Evolutionary conservation across 805 yeast species (phyloP), one percentile per base, ranked within the genome.

Genomic region (Torulaspora indica): DNA sequence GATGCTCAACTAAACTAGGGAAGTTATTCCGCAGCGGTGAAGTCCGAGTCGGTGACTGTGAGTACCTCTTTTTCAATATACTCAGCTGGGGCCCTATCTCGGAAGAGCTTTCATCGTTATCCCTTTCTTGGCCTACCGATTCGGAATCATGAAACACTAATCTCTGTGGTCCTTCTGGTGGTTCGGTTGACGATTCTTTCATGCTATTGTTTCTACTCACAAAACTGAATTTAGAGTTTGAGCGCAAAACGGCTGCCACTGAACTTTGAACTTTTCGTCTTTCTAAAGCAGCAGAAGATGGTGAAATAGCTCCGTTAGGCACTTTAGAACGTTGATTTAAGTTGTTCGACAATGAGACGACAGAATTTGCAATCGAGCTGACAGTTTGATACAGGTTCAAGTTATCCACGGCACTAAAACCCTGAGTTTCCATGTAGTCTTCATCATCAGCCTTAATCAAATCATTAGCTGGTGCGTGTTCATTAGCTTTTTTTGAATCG

Each of bases 311-410:
- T n/a, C 22, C 23, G 18, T 33, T 46, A 6, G 43, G 48, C 38
- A 29, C 23, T 33, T 27, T 37, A 22, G 28, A 27, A 29, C 27
- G 40, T 29, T 51, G 48, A 35, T 54, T 55, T 8, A 61, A 49
- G 12, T 63, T 55, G 27, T 57, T 58, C 7, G 67, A 50, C n/a
- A 63, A 49, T n/a, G 67, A 61, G 8, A 63, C 47, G 2, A 64
- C 68, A 1, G 67, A 59, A 38, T 61, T 60, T 1, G 68, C 68
- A 36, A 64, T 60, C 2, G 66, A 52, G 31, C 56, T 58, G 0
- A 63, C 68, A 1, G 68, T 64, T 40, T 60, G 60, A 41, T 64
- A 65, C 15, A 65, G 34, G 43, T 65, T 63, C 30, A 65, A 43
- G 40, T 64, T 65, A 42, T 65, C 69, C 58, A 64, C 55, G 2